Evolutionary conservation across 257 asterid genomes (phyloP).

Genomic region (Fraxinus quadrangulata): DNA sequence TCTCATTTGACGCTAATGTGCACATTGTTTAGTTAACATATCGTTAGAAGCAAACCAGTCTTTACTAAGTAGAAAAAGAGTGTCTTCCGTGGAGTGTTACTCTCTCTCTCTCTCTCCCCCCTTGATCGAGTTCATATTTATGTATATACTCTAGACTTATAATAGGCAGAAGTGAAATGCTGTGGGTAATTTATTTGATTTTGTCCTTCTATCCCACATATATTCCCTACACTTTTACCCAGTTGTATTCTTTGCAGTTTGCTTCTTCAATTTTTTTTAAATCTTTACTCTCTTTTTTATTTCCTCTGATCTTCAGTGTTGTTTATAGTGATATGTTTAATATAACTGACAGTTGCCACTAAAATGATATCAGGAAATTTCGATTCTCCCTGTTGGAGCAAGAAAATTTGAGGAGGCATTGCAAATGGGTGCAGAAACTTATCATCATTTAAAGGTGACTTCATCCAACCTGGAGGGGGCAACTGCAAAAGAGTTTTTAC

Average conservation of each 20-base stretch:
- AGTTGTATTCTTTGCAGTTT: background rate
- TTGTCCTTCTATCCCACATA: background rate
- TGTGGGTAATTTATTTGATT: background rate
- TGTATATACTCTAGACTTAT: conserved; percentile 3
- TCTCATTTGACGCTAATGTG: background rate
- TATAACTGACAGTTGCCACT: conserved; percentile 27
- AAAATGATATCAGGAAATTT: conserved; percentile 64
- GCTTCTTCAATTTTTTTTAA: conserved; percentile 13
- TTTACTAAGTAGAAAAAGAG: background rate
- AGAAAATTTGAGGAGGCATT: conserved; percentile 85
- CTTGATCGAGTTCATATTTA: background rate
- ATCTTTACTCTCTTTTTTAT: background rate
- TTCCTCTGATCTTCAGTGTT: background rate
- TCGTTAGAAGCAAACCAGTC: background rate
- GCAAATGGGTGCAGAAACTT: conserved; percentile 97
- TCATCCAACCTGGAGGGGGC: conserved; percentile 20
- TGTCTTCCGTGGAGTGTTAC: background rate
- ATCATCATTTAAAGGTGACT: conserved; percentile 90
- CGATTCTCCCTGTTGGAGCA: conserved; percentile 93
- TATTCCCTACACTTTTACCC: background rate
- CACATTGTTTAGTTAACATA: background rate
- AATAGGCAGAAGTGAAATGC: background rate
- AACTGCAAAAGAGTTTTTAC: background rate
- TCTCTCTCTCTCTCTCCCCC: background rate
- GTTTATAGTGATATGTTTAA: conserved; percentile 19